These are phyloP conservation scores for Euphorbia pulcherrima DNA, from an alignment of 345 rosid species.

Conservation along the genomic window DNA sequence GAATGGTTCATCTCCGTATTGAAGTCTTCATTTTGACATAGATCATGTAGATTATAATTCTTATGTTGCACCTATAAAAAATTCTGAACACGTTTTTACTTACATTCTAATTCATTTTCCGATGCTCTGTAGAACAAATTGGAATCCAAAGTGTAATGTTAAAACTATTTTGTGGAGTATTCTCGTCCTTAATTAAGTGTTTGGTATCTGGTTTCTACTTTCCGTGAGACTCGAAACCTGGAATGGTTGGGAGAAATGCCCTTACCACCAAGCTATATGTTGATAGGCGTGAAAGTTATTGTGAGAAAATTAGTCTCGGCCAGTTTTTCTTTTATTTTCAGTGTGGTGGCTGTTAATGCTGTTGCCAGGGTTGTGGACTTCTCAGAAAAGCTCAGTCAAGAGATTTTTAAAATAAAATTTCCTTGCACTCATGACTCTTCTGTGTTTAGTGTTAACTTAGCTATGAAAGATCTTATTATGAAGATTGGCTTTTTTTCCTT, in stretches of 20 bases:
- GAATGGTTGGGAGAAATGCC: too few species aligned
- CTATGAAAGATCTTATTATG: background rate
- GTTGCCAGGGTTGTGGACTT: background rate
- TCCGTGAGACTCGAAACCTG: too few species aligned
- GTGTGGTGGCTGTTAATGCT: background rate
- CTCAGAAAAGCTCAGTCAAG: background rate
- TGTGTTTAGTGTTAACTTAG: constrained; percentile 9
- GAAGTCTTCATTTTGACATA: background rate
- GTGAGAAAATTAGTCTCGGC: background rate
- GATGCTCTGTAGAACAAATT: background rate
- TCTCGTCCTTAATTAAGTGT: too few species aligned
- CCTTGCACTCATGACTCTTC: background rate
- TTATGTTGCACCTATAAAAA: background rate
- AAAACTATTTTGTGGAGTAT: too few species aligned
- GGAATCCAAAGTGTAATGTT: background rate
- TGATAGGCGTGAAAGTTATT: too few species aligned
- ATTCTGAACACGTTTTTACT: background rate
- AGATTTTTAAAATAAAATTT: background rate
- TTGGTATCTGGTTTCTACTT: too few species aligned
- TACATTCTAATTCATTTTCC: background rate
- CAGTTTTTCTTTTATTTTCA: background rate
- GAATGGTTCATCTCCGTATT: background rate
- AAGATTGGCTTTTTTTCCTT: background rate
- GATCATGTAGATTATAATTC: background rate
- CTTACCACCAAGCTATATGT: too few species aligned